Conservation (phyloP, 768 basidiomycete species). For the Pleurotus tuber-regium region DNA sequence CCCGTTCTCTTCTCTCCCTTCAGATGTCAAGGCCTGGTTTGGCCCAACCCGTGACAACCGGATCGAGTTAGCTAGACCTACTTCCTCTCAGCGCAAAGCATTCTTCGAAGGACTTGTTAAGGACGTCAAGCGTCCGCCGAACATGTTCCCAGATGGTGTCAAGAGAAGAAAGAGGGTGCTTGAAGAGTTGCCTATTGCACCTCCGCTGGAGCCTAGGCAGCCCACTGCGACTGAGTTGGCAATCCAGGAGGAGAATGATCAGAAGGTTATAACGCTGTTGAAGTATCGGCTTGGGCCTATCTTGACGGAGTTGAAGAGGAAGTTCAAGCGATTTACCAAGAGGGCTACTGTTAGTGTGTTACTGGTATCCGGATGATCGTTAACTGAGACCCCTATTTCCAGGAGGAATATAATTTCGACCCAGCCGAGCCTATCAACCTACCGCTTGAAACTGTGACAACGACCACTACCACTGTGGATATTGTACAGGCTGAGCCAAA, state of each 20-base stretch:
- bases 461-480: constrained; percentile 23
- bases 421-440: constrained; percentile 19
- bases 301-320: constrained; percentile 84
- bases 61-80: constrained; percentile 58
- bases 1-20: constrained; percentile 60
- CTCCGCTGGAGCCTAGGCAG: constrained; percentile 82
- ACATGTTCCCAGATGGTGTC: constrained; percentile 85
- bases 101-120: constrained; percentile 79
- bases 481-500: constrained; percentile 33
- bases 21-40: constrained; percentile 90
- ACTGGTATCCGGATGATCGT: constrained; percentile 9
- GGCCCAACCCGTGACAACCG: constrained; percentile 75
- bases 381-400: constrained; percentile 9
- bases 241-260: constrained; percentile 79
- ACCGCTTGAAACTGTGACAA: constrained; percentile 14
- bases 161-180: constrained; percentile 80
- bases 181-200: constrained; percentile 84
- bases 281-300: constrained; percentile 92
- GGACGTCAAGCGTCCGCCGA: constrained; percentile 74
- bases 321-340: constrained; percentile 89
- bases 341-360: constrained; percentile 60
- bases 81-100: constrained; percentile 48
- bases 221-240: constrained; percentile 82
- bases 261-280: constrained; percentile 72
- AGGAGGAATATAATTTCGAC: constrained; percentile 78